phyloP scores from a whole-genome alignment of 2,329 filamentous ascomycete genomes.

The Monascus ruber region DNA sequence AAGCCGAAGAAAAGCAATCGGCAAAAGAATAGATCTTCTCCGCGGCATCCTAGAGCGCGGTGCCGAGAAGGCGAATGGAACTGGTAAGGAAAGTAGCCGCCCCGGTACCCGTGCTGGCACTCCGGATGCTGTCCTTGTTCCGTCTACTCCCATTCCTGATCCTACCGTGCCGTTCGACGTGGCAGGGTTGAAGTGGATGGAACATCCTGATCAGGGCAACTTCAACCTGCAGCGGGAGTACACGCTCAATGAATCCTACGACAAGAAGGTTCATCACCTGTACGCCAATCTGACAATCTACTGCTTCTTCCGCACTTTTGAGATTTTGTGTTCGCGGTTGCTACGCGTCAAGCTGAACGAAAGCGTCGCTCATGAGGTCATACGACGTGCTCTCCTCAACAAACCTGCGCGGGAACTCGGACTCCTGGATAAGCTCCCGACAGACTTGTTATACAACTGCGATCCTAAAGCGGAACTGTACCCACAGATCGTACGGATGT shows the following conservation, averaged over 20 bases:
- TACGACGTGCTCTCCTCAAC: conserved; percentile 58
- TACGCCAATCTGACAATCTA: conserved; percentile 87
- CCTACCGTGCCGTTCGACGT: conserved; percentile 44
- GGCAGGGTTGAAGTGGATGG: conserved; percentile 45
- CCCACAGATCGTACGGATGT: conserved; percentile 69
- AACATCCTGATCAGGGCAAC: conserved; percentile 46
- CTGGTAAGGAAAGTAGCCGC: conserved; percentile 69
- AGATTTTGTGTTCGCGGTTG: conserved; percentile 78
- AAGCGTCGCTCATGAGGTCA: conserved; percentile 59
- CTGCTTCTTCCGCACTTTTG: conserved; percentile 88
- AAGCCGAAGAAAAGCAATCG: conserved; percentile 50
- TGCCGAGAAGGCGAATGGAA: conserved; percentile 57
- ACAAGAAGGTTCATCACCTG: conserved; percentile 71
- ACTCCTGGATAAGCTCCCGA: conserved; percentile 64
- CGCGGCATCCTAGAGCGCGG: conserved; percentile 75
- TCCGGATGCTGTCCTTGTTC: conserved; percentile 52
- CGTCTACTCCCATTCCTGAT: conserved; percentile 33
- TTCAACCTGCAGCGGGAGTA: conserved; percentile 53
- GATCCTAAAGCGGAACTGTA: conserved; percentile 63
- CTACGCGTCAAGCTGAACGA: conserved; percentile 73
- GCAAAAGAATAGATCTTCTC: conserved; percentile 65
- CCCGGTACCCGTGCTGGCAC: conserved; percentile 78
- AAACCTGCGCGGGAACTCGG: conserved; percentile 79
- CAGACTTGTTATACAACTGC: conserved; percentile 62
- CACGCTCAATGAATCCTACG: conserved; percentile 67